Conservation (phyloP, 2,329 filamentous ascomycete species). For the Aureobasidium leucospermi region DNA sequence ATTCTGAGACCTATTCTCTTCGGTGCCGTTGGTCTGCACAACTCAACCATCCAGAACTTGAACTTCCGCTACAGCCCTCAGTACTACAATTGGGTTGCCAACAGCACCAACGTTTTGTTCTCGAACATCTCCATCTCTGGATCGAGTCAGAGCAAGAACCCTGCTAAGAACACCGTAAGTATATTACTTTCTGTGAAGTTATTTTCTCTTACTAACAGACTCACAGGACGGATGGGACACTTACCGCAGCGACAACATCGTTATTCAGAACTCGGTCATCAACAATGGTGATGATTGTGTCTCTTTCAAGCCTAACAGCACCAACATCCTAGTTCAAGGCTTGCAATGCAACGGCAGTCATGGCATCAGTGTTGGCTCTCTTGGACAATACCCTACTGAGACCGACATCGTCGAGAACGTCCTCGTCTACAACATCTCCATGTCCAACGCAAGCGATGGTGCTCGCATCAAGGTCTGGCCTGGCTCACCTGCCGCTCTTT, state of each 20-base stretch:
- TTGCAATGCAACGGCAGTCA: conserved; percentile 62
- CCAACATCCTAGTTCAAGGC: conserved; percentile 60
- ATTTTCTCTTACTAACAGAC: not conserved
- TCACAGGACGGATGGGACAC: conserved; percentile 44
- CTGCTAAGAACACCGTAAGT: conserved; percentile 52
- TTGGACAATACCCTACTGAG: conserved; percentile 59
- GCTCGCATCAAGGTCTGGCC: conserved; percentile 72
- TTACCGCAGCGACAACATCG: conserved; percentile 53
- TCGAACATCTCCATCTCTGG: conserved; percentile 55
- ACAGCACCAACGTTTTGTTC: conserved; percentile 57
- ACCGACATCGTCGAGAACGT: conserved; percentile 63
- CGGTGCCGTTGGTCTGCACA: conserved; percentile 49
- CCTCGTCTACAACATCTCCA: conserved; percentile 37
- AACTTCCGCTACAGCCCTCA: conserved; percentile 54
- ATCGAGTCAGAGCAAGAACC: conserved; percentile 43
- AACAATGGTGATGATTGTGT: conserved; percentile 65
- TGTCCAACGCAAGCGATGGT: conserved; percentile 47
- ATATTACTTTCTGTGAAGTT: too few species aligned
- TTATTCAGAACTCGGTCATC: conserved; percentile 59
- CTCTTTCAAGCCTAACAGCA: conserved; percentile 67
- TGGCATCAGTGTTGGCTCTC: conserved; percentile 64
- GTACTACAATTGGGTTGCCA: conserved; percentile 60
- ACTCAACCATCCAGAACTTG: conserved; percentile 52
- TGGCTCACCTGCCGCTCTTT: conserved; percentile 46
- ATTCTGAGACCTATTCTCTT: conserved; percentile 54